phyloP scores from a whole-genome alignment of 2,329 filamentous ascomycete genomes.

The Botrytis fragariae region DNA sequence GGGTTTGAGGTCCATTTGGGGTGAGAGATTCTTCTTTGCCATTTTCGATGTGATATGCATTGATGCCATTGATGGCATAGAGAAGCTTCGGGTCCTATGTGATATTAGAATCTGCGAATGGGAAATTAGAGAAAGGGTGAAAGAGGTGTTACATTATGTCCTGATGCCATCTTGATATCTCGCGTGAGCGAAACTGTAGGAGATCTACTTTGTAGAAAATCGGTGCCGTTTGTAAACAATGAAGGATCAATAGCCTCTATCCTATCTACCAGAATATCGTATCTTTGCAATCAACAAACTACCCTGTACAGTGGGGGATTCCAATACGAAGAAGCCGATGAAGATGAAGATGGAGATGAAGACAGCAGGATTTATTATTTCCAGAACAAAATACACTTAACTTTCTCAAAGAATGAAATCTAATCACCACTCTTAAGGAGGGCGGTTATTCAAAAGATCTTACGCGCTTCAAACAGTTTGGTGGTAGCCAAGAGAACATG shows the following conservation, averaged over 20 bases:
- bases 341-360: not conserved
- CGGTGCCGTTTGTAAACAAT: not conserved
- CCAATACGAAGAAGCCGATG: not conserved
- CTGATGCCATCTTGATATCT: slow-evolving; percentile 31
- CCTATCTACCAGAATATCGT: not conserved
- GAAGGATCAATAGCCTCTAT: not conserved
- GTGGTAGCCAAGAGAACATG: not conserved
- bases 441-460: not conserved
- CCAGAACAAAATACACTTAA: not conserved
- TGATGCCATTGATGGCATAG: slow-evolving; percentile 78
- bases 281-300: not conserved
- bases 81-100: slow-evolving; percentile 59
- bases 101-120: slow-evolving; percentile 22
- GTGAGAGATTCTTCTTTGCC: slow-evolving; percentile 82
- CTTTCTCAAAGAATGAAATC: not conserved
- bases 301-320: not conserved
- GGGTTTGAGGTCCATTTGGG: slow-evolving; percentile 80
- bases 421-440: not conserved
- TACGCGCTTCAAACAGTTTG: not conserved
- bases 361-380: no score
- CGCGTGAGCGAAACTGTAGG: not conserved
- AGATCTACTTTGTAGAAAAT: not conserved
- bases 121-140: not conserved
- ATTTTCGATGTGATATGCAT: slow-evolving; percentile 86
- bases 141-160: slow-evolving; percentile 33